Evolutionary conservation across 2,329 filamentous ascomycete genomes (phyloP), one percentile per base, ranked within the genome.

Genomic region (Hypocreales sp.): DNA sequence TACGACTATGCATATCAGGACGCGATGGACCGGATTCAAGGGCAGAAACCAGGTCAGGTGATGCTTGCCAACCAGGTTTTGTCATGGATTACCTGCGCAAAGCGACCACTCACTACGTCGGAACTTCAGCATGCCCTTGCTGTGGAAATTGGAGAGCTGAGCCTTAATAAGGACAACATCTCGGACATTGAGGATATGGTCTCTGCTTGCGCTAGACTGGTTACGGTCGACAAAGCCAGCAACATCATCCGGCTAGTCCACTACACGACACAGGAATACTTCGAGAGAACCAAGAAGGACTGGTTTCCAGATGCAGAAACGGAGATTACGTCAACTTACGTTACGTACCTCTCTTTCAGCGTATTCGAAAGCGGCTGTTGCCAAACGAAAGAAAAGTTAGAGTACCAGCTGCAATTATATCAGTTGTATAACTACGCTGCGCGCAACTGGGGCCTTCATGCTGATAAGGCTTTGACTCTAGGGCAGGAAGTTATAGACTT

Each of bases 181-280:
- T 33, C 48, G 1, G 34, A 48, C 0, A 20, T 51, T 2, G 42
- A 49, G 5, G 39, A 50, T 2, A 31, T 60, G 2, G 31, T 58
- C 0, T 50, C 50, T 4, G 40, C 44, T 2, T 64, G 57, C 31
- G 49, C 47, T 18, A 58, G 59, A 1, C 28, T 65, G 8, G 49
- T 64, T 3, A 52, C 46, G 0, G 21, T 58, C 3, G 55, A 63
- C 20, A 31, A 51, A 24, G 35, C 53, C 23, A 60, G 44, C 25
- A 25, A 41, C 12, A 40, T 52, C 15, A 40, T 63, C 8, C 46
- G 55, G 4, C 34, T 64, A 0, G 53, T 60, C 4, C 59, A 65
- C 33, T 56, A 58, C 29, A 63, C 60, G 0, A 45, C 57, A 2
- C 52, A 61, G 23, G 48, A 61, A 21, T 65, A 58, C 35, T 50